phyloP scores from a whole-genome alignment of 331 rosid species.

The Malus hybrid region DNA sequence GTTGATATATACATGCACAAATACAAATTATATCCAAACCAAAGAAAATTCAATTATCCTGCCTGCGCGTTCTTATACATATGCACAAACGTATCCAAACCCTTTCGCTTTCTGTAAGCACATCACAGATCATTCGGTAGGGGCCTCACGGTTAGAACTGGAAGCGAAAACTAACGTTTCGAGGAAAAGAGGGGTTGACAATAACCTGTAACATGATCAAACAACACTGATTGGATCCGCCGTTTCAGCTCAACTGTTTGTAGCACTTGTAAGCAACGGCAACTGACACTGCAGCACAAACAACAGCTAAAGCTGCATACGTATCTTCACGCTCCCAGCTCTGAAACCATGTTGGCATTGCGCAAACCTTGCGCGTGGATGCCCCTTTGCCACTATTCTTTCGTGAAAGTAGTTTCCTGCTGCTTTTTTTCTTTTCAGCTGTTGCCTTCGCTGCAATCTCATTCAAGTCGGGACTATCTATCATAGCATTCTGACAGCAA shows the following conservation, averaged over 20 bases:
- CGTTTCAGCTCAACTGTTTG: conserved; percentile 45
- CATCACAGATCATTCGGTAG: conserved; percentile 9
- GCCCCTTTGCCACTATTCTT: conserved; percentile 45
- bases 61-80: conserved; percentile 4
- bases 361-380: conserved; percentile 32
- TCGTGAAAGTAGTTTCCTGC: conserved; percentile 24
- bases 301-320: conserved; percentile 72
- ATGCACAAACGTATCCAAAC: neutral
- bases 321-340: conserved; percentile 93
- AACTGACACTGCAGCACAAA: conserved; percentile 78
- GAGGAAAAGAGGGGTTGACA: conserved; percentile 4
- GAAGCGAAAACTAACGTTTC: neutral
- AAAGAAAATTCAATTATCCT: neutral
- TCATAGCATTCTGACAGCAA: conserved; percentile 40
- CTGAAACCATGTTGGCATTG: conserved; percentile 78
- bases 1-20: conserved; percentile 11
- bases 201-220: conserved; percentile 2
- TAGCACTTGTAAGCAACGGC: conserved; percentile 81
- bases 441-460: conserved; percentile 31
- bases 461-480: conserved; percentile 20
- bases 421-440: conserved; percentile 37
- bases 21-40: neutral
- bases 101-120: conserved; percentile 11
- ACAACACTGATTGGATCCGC: neutral
- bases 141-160: neutral